Percentiles rank a stretch among this genome's conserved stretches.
These are phyloP conservation scores for Candida methanosorbosa DNA, from an alignment of 805 yeast genomes.

Conservation along the genomic window DNA sequence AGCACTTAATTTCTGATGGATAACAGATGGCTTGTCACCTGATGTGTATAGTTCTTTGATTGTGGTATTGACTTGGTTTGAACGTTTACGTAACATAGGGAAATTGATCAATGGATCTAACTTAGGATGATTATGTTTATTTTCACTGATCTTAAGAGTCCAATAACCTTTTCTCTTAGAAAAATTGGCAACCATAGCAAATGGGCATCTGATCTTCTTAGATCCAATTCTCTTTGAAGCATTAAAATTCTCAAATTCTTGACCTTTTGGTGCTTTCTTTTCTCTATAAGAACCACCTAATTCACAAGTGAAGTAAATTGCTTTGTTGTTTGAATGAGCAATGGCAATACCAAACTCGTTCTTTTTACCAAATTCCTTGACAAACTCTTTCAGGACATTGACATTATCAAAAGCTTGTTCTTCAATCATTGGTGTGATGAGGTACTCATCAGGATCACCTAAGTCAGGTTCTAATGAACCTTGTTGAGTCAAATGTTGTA, in stretches of 20 bases:
- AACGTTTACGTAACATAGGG: slow-evolving; percentile 48
- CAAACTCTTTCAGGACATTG: slow-evolving; percentile 43
- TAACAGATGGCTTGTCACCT: slow-evolving; percentile 48
- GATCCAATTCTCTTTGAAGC: slow-evolving; percentile 25
- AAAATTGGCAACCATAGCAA: slow-evolving; percentile 49
- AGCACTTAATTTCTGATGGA: slow-evolving; percentile 41
- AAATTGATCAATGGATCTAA: slow-evolving; percentile 46
- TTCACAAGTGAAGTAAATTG: slow-evolving; percentile 52
- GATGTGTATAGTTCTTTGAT: slow-evolving; percentile 43
- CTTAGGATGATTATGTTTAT: slow-evolving; percentile 52
- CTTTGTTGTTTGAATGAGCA: slow-evolving; percentile 50
- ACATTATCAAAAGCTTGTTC: slow-evolving; percentile 43
- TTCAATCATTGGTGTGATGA: slow-evolving; percentile 45
- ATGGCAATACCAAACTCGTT: slow-evolving; percentile 53
- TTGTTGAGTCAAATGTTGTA: slow-evolving; percentile 7
- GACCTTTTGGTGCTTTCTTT: slow-evolving; percentile 25
- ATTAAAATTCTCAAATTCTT: slow-evolving; percentile 1
- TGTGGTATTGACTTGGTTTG: slow-evolving; percentile 41
- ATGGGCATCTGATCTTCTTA: slow-evolving; percentile 48
- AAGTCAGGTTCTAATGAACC: slow-evolving; percentile 2
- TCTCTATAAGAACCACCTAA: slow-evolving; percentile 49
- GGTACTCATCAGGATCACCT: slow-evolving; percentile 27
- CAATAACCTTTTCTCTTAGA: slow-evolving; percentile 41
- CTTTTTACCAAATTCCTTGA: slow-evolving; percentile 46
- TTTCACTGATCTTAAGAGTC: slow-evolving; percentile 45